A percentile compares a stretch with the other conserved stretches of the same genome.
Evolutionary conservation across 805 yeast species (phyloP).

Genomic region (Yarrowia yakushimensis): DNA sequence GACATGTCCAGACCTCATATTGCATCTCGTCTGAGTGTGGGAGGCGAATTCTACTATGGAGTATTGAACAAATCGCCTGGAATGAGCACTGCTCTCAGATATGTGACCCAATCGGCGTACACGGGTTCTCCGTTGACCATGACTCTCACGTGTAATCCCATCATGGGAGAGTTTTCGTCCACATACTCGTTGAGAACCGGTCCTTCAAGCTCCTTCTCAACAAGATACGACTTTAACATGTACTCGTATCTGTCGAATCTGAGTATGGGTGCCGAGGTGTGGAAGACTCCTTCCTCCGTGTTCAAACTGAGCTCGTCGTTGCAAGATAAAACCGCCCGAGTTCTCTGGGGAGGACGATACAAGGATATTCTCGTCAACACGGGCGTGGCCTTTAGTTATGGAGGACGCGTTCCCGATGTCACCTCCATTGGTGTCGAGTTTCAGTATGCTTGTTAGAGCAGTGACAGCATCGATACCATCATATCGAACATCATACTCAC

Average conservation of each 20-base stretch:
- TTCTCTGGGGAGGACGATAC: constrained; percentile 85
- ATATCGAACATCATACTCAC: no score
- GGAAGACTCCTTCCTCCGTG: constrained; percentile 47
- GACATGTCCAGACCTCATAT: constrained; percentile 29
- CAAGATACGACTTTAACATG: constrained; percentile 82
- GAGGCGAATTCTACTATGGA: constrained; percentile 89
- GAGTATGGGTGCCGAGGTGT: constrained; percentile 80
- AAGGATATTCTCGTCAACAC: constrained; percentile 75
- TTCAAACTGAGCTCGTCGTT: constrained; percentile 70
- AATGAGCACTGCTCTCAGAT: constrained; percentile 75
- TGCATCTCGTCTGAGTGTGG: constrained; percentile 62
- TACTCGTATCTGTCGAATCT: constrained; percentile 87
- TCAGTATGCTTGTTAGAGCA: constrained; percentile 50
- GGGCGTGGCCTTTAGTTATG: constrained; percentile 56
- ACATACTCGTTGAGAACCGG: constrained; percentile 84
- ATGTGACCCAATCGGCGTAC: constrained; percentile 77
- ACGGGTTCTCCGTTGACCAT: constrained; percentile 88
- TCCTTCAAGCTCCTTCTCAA: constrained; percentile 64
- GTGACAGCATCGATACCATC: no score
- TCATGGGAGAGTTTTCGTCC: constrained; percentile 83
- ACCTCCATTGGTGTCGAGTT: constrained; percentile 56
- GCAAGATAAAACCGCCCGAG: constrained; percentile 54
- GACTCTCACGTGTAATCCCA: constrained; percentile 82
- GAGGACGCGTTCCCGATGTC: constrained; percentile 47
- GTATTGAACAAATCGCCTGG: constrained; percentile 84